Evolutionary conservation across 352 stramenopile genomes (phyloP), one percentile per base, ranked within the genome.

Genomic region (Peronospora belbahrii): DNA sequence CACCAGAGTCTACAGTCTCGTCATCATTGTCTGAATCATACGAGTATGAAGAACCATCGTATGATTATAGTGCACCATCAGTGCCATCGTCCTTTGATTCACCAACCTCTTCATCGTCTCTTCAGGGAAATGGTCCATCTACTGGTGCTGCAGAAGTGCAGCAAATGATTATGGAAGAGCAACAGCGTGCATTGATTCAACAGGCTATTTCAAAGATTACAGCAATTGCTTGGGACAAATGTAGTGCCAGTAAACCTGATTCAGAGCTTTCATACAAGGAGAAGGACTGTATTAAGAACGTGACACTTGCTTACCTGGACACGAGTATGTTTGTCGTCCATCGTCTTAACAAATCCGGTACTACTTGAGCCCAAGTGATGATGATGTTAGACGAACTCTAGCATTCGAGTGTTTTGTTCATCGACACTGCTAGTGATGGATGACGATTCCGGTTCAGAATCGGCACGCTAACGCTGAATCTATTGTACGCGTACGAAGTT

Each of bases 191-290:
- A 39, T 42, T 93, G 25, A 87, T 95, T 48, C 84, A 93, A 56
- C 76, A 91, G 56, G 82, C 83, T 37, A 78, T 95, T 43, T 81
- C 78, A 47, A 95, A 94, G 75, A 90, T 95, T 59, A 90, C 84
- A 42, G 76, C 81, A 14, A 74, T 94, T 42, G 85, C 82, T 23
- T 95, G 82, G 82, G 83, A 94, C 60, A 95, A 90, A 58, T 95
- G 84, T 60, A 90, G 78, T 58, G 78, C 74, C 40, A 75, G 56
- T 64, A 91, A 88, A 56, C 80, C 82, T 24, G 83, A 92, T 59
- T 69, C 69, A 47, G 75, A 88, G 53, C 79, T 95, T 31, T 83
- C 75, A 43, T 87, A 65, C 52, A 82, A 74, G 51, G 82, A 95
- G 48, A 62, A 63, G 37, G 71, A 86, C 39, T 95, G 84, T 62